Percentiles rank a stretch among this genome's conserved stretches.
These are phyloP conservation scores for Fusarium drepaniforme DNA, from an alignment of 2,329 filamentous ascomycete species.

Conservation along the genomic window DNA sequence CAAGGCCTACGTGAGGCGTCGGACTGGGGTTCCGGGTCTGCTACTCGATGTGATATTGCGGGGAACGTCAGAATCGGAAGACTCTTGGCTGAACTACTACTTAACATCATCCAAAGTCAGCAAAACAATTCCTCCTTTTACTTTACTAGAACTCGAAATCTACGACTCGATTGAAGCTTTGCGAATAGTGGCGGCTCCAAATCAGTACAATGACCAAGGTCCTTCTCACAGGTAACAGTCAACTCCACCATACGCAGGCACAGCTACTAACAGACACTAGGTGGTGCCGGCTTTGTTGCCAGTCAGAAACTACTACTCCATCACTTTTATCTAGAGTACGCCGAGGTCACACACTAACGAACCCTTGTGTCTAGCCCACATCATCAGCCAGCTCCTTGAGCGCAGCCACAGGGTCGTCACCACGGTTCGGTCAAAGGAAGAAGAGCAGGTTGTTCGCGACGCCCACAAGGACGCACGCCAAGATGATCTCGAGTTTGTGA, in stretches of 20 bases:
- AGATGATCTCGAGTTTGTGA: background rate
- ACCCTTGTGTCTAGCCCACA: background rate
- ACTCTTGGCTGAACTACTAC: background rate
- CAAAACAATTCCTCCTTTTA: background rate
- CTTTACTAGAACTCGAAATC: background rate
- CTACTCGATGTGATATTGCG: background rate
- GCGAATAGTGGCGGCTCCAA: background rate
- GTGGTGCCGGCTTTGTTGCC: conserved; percentile 13
- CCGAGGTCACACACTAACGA: background rate
- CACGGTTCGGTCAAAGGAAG: conserved; percentile 7
- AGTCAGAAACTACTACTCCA: background rate
- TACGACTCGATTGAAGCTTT: background rate
- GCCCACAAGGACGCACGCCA: background rate
- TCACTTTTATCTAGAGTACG: background rate
- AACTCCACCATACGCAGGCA: background rate
- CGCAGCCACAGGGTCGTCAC: conserved; percentile 8
- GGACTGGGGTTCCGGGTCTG: background rate
- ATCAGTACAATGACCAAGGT: background rate
- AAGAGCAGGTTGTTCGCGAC: background rate
- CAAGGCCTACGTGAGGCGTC: background rate
- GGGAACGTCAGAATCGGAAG: background rate
- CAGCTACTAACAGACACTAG: background rate
- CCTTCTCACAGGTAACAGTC: conserved; percentile 7
- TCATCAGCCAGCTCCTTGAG: conserved; percentile 8
- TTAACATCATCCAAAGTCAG: background rate